Percentiles rank a stretch among this genome's conserved stretches.
Evolutionary conservation across 2,329 filamentous ascomycete genomes (phyloP).

Genomic region (Fusarium euwallaceae): DNA sequence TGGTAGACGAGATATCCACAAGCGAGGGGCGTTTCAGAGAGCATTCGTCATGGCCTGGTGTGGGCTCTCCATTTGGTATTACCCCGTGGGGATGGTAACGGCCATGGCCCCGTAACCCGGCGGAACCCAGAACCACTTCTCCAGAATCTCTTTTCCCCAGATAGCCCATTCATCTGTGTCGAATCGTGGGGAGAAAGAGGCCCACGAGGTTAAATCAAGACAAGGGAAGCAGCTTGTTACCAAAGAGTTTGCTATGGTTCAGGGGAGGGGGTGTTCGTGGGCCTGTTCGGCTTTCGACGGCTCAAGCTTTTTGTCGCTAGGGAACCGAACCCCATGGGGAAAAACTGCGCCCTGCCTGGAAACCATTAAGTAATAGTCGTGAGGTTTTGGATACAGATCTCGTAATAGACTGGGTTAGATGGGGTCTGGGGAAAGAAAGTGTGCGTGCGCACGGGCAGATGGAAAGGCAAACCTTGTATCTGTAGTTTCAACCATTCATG

Average conservation of each 20-base stretch:
- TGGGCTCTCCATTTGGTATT: background rate
- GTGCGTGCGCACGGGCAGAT: slow-evolving; percentile 7
- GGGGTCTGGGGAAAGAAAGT: slow-evolving; percentile 35
- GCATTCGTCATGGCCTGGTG: background rate
- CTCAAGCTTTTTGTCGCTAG: slow-evolving; percentile 6
- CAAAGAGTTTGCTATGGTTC: background rate
- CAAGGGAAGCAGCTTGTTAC: background rate
- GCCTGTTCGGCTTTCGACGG: slow-evolving; percentile 32
- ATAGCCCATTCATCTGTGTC: background rate
- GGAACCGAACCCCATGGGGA: slow-evolving; percentile 29
- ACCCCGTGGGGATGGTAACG: background rate
- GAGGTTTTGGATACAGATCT: slow-evolving; percentile 16
- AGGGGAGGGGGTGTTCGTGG: background rate
- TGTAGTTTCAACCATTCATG: background rate
- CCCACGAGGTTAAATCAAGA: slow-evolving; percentile 27
- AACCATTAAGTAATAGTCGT: slow-evolving; percentile 36
- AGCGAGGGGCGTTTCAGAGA: background rate
- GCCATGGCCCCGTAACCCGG: slow-evolving; percentile 1
- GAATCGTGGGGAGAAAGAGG: slow-evolving; percentile 9
- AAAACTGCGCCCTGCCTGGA: slow-evolving; percentile 12
- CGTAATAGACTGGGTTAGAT: slow-evolving; percentile 17
- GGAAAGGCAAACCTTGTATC: background rate
- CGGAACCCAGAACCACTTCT: slow-evolving; percentile 23
- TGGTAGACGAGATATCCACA: background rate
- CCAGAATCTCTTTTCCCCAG: slow-evolving; percentile 12